phyloP scores from a whole-genome alignment of 257 asterid species.

The Solanum bukasovii region DNA sequence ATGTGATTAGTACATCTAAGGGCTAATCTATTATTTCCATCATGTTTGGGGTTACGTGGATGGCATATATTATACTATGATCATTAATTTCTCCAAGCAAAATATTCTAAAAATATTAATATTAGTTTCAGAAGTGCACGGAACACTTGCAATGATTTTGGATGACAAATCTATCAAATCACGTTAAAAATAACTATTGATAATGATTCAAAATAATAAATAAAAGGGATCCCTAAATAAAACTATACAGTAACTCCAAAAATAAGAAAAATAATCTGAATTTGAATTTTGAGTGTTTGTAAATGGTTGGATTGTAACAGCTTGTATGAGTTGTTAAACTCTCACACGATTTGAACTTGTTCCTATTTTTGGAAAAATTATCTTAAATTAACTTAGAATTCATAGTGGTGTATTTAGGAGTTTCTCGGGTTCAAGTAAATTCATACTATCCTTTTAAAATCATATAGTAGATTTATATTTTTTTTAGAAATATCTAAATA shows the following conservation, averaged over 20 bases:
- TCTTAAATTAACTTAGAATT: background rate
- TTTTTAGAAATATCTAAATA: background rate
- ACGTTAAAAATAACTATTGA: background rate
- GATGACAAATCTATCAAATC: background rate
- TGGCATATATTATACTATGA: background rate
- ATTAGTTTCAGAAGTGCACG: background rate
- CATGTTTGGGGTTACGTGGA: background rate
- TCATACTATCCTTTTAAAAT: background rate
- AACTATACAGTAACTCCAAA: background rate
- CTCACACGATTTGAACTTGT: background rate
- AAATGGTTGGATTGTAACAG: background rate
- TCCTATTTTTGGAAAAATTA: slow-evolving; percentile 3
- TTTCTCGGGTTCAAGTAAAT: background rate
- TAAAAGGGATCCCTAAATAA: background rate
- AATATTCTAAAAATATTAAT: background rate
- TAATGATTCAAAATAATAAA: background rate
- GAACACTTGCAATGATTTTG: background rate
- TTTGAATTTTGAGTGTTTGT: background rate
- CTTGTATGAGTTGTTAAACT: background rate
- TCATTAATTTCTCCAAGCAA: background rate
- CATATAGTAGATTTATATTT: background rate
- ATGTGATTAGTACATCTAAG: background rate
- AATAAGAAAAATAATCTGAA: too few species aligned
- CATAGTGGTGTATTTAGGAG: too few species aligned
- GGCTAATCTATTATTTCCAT: background rate